A percentile compares a stretch with the other conserved stretches of the same genome.
phyloP scores from a whole-genome alignment of 2,329 filamentous ascomycete species.

The Alternaria gansuensis region DNA sequence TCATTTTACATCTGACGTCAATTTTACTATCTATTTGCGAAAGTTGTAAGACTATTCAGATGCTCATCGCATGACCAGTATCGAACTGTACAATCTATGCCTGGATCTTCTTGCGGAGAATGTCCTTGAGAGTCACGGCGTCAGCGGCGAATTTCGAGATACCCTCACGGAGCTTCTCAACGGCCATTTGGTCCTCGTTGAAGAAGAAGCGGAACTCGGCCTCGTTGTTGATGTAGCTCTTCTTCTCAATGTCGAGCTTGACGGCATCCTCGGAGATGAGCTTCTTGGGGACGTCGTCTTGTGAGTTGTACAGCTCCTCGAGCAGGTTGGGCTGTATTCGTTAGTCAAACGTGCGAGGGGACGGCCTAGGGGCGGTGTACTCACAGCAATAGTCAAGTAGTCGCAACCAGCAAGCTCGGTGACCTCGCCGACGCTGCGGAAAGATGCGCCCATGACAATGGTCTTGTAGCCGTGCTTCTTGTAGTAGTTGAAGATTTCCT shows the following conservation, averaged over 20 bases:
- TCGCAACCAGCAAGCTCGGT: constrained; percentile 98
- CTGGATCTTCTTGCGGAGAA: constrained; percentile 84
- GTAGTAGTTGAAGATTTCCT: constrained; percentile 99
- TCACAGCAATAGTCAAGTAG: constrained; percentile 95
- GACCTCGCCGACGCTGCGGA: constrained; percentile 96
- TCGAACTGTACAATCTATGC: constrained; percentile 41
- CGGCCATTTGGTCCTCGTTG: constrained; percentile 99
- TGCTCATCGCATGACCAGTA: constrained; percentile 36
- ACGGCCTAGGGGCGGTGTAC: constrained; percentile 46
- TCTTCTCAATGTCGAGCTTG: constrained; percentile 81
- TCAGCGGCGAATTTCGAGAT: constrained; percentile 99
- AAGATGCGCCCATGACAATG: constrained; percentile 99
- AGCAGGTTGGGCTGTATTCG: constrained; percentile 79
- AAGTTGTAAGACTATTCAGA: constrained; percentile 30
- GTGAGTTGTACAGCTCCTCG: constrained; percentile 90
- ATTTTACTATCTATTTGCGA: constrained; percentile 32
- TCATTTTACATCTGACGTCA: constrained; percentile 25
- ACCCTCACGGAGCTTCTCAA: constrained; percentile 98
- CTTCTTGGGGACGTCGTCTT: constrained; percentile 86
- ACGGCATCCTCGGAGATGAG: constrained; percentile 75
- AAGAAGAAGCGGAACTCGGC: constrained; percentile 95
- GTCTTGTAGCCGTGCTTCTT: constrained; percentile 99
- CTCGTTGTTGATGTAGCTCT: constrained; percentile 90
- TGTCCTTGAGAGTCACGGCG: constrained; percentile 90
- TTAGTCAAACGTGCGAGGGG: constrained; percentile 22